Evolutionary conservation across 768 basidiomycete genomes (phyloP).

Genomic region (Mycena amicta): DNA sequence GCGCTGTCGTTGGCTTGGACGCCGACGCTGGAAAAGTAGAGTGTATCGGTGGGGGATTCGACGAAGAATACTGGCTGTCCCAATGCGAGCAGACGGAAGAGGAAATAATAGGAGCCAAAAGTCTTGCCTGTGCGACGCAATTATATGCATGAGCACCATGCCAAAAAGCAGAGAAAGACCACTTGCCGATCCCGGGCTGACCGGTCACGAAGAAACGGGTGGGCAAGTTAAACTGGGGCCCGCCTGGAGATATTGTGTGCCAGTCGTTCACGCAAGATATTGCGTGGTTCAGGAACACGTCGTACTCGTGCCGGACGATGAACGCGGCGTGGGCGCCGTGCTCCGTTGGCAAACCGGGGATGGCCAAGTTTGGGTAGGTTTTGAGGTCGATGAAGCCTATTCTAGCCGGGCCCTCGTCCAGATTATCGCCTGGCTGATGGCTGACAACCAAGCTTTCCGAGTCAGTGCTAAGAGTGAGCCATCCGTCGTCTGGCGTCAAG

Average conservation of each 20-base stretch:
- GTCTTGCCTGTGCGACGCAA: background rate
- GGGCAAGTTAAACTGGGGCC: background rate
- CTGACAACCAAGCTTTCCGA: no score
- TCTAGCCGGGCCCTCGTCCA: no score
- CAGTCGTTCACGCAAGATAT: background rate
- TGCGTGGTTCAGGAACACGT: background rate
- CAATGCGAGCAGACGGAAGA: slow-evolving; percentile 3
- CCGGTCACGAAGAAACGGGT: background rate
- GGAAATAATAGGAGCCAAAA: slow-evolving; percentile 1
- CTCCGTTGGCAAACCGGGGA: no score
- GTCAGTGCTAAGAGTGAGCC: no score
- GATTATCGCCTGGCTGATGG: no score
- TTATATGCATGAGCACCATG: background rate
- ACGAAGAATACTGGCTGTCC: slow-evolving; percentile 8
- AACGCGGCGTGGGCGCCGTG: no score
- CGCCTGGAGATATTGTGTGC: no score
- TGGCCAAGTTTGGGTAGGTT: no score
- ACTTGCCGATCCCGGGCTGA: slow-evolving; percentile 8
- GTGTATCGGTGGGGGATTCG: background rate
- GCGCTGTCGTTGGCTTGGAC: background rate
- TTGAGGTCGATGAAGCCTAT: no score
- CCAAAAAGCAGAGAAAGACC: background rate
- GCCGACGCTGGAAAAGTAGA: background rate
- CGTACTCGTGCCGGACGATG: background rate
- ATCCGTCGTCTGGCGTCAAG: no score